Evolutionary conservation across 164 flowering plant species (phyloP).

Genomic region (Stephania japonica): DNA sequence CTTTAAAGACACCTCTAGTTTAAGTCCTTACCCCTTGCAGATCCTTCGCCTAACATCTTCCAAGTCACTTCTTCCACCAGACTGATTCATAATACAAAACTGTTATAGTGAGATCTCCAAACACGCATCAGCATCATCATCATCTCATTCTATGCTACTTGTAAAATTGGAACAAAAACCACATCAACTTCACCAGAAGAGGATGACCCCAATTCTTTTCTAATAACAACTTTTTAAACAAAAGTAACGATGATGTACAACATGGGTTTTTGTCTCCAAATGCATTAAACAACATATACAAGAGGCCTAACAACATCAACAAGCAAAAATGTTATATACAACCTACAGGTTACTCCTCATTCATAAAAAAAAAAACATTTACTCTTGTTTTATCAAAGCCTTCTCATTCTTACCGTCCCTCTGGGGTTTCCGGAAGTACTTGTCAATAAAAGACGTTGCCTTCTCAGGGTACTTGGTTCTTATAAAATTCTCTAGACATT

Average conservation of each 20-base stretch:
- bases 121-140: too few species aligned
- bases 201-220: background rate
- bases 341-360: background rate
- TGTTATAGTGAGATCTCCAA: too few species aligned
- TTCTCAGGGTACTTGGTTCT: conserved; percentile 50
- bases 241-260: background rate
- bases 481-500: conserved; percentile 24
- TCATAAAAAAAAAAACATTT: too few species aligned
- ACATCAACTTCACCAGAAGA: background rate
- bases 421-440: conserved; percentile 42
- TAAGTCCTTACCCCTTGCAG: too few species aligned
- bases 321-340: conserved; percentile 1
- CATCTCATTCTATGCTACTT: background rate
- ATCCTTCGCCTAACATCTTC: too few species aligned
- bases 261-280: background rate
- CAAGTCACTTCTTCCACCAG: too few species aligned
- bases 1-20: too few species aligned
- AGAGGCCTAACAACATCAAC: background rate
- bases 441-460: conserved; percentile 49
- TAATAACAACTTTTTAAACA: background rate
- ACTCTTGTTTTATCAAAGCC: too few species aligned
- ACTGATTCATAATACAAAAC: too few species aligned
- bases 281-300: background rate
- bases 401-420: background rate
- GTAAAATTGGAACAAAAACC: background rate